Evolutionary conservation across 805 yeast species (phyloP).

Genomic region (Lipomyces lipofer): DNA sequence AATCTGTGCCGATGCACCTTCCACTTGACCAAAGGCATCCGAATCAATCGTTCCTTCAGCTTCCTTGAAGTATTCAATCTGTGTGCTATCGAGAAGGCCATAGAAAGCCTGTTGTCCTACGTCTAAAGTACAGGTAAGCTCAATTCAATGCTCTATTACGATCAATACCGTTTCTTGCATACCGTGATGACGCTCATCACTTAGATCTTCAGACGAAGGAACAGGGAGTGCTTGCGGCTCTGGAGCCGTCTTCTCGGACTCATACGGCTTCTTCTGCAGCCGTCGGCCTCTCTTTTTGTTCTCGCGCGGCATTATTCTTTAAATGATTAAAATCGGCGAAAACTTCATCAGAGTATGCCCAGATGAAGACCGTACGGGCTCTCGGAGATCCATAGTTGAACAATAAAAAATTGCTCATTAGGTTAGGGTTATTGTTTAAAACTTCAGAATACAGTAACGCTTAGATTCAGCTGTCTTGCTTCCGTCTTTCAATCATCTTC

Average conservation of each 20-base stretch:
- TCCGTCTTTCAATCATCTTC: too few relatives aligned
- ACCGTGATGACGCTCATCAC: background rate
- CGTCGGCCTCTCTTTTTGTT: slow-evolving; percentile 32
- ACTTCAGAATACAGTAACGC: too few relatives aligned
- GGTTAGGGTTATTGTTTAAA: too few relatives aligned
- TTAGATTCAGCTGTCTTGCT: too few relatives aligned
- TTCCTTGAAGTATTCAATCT: slow-evolving; percentile 86
- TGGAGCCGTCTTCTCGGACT: slow-evolving; percentile 5
- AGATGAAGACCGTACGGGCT: too few relatives aligned
- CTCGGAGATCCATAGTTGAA: too few relatives aligned
- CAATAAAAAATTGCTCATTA: too few relatives aligned
- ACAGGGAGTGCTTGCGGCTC: background rate
- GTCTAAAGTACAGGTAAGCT: slow-evolving; percentile 4
- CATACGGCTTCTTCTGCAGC: slow-evolving; percentile 20
- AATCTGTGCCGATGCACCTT: slow-evolving; percentile 38
- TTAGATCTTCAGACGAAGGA: slow-evolving; percentile 1
- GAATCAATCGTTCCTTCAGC: slow-evolving; percentile 85
- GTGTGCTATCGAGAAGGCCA: slow-evolving; percentile 82
- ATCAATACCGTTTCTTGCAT: background rate
- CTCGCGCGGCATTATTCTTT: slow-evolving; percentile 33
- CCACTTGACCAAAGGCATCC: slow-evolving; percentile 71
- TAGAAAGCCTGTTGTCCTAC: slow-evolving; percentile 55
- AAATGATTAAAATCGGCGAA: too few relatives aligned
- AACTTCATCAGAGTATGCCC: too few relatives aligned
- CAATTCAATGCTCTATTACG: slow-evolving; percentile 7